phyloP scores from a whole-genome alignment of 257 asterid genomes.

The Nicotiana otophora region DNA sequence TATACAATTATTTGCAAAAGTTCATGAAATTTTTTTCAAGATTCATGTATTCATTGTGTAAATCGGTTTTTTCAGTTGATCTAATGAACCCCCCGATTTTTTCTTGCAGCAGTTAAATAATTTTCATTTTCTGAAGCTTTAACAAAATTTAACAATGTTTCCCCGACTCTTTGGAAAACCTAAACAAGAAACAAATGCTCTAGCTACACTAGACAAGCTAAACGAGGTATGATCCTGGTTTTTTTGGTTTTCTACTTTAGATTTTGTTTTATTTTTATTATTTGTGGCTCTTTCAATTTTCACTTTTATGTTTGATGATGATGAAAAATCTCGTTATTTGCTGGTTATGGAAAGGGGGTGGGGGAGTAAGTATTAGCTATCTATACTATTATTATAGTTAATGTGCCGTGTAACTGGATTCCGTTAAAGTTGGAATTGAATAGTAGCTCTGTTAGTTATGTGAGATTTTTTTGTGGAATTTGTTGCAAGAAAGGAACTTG shows the following conservation, averaged over 20 bases:
- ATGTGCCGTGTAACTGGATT: neutral
- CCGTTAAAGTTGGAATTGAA: neutral
- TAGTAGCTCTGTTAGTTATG: neutral
- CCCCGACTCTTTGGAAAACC: constrained; percentile 64
- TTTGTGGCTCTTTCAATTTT: neutral
- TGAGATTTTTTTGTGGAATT: neutral
- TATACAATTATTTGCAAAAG: neutral
- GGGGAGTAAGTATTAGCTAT: neutral
- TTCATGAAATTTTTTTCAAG: neutral
- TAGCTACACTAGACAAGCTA: constrained; percentile 64
- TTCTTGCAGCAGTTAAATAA: constrained; percentile 27
- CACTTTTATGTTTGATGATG: neutral
- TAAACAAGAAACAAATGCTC: constrained; percentile 58
- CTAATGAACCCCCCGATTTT: constrained; percentile 7
- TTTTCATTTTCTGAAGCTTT: neutral
- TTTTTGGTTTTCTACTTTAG: neutral
- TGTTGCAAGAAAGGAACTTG: neutral
- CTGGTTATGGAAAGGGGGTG: neutral
- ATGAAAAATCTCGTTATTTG: neutral
- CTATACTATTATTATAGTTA: neutral
- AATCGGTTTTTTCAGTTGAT: constrained; percentile 11
- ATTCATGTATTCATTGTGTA: neutral
- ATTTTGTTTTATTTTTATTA: neutral
- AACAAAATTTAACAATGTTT: constrained; percentile 42
- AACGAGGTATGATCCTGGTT: constrained; percentile 46